Conservation (phyloP, 208 protist genomes). For the Crithidia sp. region DNA sequence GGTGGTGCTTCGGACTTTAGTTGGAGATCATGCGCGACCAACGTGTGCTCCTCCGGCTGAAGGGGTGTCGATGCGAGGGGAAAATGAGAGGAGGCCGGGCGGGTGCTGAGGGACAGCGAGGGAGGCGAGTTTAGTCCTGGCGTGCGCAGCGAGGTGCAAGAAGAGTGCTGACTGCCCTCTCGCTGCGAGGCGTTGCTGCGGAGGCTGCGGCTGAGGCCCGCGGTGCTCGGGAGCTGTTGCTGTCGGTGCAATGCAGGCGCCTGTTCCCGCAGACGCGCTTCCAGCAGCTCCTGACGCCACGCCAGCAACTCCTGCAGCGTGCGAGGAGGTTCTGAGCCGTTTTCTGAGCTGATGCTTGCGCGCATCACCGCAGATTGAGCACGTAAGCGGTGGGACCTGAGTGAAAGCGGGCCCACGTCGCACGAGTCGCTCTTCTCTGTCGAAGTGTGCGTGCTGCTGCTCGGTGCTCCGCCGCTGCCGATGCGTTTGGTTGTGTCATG, state of each 20-base stretch:
- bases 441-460: not conserved
- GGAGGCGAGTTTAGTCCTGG: no score
- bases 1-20: no score
- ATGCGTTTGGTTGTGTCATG: not conserved
- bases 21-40: no score
- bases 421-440: not conserved
- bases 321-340: not conserved
- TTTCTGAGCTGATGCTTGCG: not conserved
- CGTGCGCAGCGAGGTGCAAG: no score
- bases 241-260: not conserved
- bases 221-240: not conserved
- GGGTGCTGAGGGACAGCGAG: no score
- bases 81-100: no score
- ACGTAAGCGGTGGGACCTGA: no score
- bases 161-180: no score
- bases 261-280: not conserved
- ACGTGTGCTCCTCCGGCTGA: no score
- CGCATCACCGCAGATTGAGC: not conserved
- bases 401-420: not conserved
- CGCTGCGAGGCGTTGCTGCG: no score
- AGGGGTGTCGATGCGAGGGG: no score
- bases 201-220: not conserved
- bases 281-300: not conserved
- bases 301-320: constrained; percentile 4
- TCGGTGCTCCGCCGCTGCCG: not conserved